Conservation (phyloP, 495 filamentous ascomycete genomes). For the Ramalina peruviana region DNA sequence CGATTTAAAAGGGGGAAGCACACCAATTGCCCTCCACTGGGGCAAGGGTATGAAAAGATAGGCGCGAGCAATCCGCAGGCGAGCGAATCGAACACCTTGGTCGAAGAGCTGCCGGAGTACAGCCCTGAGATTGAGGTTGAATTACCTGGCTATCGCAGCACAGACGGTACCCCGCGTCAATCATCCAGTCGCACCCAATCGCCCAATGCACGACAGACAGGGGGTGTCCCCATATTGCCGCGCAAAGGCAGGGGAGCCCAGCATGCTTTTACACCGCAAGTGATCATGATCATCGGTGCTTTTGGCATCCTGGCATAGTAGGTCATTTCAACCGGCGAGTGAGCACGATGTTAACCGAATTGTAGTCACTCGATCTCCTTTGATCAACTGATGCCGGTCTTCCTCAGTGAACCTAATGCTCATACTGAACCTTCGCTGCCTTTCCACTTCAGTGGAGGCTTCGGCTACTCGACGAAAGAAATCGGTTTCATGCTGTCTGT, state of each 20-base stretch:
- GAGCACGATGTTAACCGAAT: conserved; percentile 1
- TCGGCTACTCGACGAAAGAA: conserved; percentile 62
- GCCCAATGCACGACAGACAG: conserved; percentile 23
- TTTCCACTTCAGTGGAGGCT: conserved; percentile 79
- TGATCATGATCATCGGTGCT: conserved; percentile 68
- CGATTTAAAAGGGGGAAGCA: conserved; percentile 24
- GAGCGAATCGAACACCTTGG: conserved; percentile 32
- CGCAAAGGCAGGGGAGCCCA: conserved; percentile 19
- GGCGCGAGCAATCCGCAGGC: conserved; percentile 26
- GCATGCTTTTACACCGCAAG: conserved; percentile 64
- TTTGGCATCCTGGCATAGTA: conserved; percentile 94
- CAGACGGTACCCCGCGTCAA: conserved; percentile 48
- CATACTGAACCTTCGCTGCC: conserved; percentile 45
- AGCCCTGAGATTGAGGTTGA: conserved; percentile 37
- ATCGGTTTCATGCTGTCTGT: conserved; percentile 79
- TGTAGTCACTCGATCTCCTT: conserved; percentile 82
- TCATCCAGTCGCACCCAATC: conserved; percentile 45
- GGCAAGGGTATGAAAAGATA: conserved; percentile 17
- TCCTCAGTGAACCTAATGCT: conserved; percentile 63
- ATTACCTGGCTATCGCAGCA: conserved; percentile 46
- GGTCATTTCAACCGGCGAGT: conserved; percentile 27
- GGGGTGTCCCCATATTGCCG: background rate
- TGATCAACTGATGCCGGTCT: conserved; percentile 84
- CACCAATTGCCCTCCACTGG: background rate
- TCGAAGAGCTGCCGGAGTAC: conserved; percentile 50